These are phyloP conservation scores for Helicostylum pulchrum DNA, from an alignment of 192 early-diverging fungal genomes.

Conservation along the genomic window DNA sequence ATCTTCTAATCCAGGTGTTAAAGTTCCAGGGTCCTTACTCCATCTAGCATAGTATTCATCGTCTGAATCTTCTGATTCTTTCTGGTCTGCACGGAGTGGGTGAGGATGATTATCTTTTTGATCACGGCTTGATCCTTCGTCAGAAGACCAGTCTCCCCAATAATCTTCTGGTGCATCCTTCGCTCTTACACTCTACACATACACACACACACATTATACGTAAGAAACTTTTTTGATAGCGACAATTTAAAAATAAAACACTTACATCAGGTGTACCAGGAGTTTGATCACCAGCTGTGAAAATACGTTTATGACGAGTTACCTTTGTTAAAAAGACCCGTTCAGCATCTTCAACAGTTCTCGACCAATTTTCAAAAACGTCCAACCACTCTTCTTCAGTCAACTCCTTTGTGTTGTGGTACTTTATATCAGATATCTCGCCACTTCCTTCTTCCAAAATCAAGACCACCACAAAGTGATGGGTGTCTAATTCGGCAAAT, in stretches of 20 bases:
- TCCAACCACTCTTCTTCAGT: constrained; percentile 29
- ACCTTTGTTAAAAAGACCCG: constrained; percentile 27
- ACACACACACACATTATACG: no score
- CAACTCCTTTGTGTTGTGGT: constrained; percentile 38
- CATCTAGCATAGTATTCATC: constrained; percentile 37
- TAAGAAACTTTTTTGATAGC: neutral
- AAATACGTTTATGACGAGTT: constrained; percentile 16
- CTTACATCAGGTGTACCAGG: constrained; percentile 11
- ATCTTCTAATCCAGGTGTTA: constrained; percentile 20
- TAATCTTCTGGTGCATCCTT: constrained; percentile 33
- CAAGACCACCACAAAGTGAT: constrained; percentile 33
- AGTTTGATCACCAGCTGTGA: constrained; percentile 1
- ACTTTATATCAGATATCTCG: constrained; percentile 34
- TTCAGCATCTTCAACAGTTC: constrained; percentile 36
- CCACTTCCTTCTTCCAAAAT: constrained; percentile 31
- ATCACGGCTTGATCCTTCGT: constrained; percentile 17
- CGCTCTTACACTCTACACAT: neutral
- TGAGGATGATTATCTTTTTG: neutral
- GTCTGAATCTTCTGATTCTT: constrained; percentile 24
- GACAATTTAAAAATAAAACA: neutral
- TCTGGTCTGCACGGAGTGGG: neutral
- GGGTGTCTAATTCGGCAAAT: constrained; percentile 22
- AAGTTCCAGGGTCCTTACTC: constrained; percentile 33
- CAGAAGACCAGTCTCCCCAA: constrained; percentile 42
- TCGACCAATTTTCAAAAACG: constrained; percentile 29